phyloP scores from a whole-genome alignment of 441 rosid species.

The Brassica hybrid region DNA sequence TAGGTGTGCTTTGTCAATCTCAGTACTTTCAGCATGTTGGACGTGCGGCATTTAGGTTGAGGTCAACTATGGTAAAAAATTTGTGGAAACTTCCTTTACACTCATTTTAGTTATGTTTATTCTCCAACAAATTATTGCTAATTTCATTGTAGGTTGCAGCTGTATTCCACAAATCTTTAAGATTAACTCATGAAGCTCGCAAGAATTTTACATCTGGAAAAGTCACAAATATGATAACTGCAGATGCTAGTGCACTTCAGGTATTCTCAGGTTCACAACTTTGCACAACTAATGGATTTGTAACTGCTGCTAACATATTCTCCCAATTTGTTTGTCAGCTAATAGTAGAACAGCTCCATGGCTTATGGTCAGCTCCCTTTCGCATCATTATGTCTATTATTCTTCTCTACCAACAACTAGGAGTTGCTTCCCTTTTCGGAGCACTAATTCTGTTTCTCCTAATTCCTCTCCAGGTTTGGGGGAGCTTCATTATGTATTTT shows the following conservation, averaged over 20 bases:
- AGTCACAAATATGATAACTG: constrained; percentile 93
- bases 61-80: constrained; percentile 85
- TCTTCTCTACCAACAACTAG: constrained; percentile 91
- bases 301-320: constrained; percentile 22
- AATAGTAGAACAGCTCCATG: constrained; percentile 78
- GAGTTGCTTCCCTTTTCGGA: constrained; percentile 85
- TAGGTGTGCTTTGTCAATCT: constrained; percentile 83
- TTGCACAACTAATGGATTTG: background rate
- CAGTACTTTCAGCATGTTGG: constrained; percentile 83
- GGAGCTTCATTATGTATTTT: constrained; percentile 21
- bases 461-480: constrained; percentile 75
- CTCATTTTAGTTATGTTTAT: constrained; percentile 22
- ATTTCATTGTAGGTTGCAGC: constrained; percentile 74
- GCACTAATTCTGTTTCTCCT: constrained; percentile 70
- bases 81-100: constrained; percentile 7
- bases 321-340: constrained; percentile 52
- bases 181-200: constrained; percentile 83
- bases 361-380: constrained; percentile 96
- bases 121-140: constrained; percentile 32
- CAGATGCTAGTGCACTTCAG: constrained; percentile 90
- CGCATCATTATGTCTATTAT: constrained; percentile 77
- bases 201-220: constrained; percentile 89
- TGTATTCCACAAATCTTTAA: constrained; percentile 78
- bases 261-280: constrained; percentile 44
- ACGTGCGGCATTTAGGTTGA: constrained; percentile 83